Base-by-base conservation (phyloP, 1,139 yeast species). In the Meyerozyma carpophila region DNA sequence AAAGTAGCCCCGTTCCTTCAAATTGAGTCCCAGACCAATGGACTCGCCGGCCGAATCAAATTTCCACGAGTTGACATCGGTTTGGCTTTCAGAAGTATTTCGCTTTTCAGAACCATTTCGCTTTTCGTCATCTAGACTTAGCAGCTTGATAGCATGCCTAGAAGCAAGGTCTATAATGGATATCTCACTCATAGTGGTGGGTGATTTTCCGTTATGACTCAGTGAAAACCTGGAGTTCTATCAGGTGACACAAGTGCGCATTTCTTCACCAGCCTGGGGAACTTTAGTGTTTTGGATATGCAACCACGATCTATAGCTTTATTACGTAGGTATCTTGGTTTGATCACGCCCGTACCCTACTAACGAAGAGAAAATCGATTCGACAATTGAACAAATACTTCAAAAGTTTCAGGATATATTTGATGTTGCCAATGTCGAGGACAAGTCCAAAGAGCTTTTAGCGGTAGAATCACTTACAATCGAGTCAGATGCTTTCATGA, bases 381-480 rank as follows among this genome's bases (percentile, higher is more conserved):
- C 65, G 5, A 68, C 63, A 43, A 62, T 72, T 13, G 75, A 71
- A 44, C 77, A 70, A 51, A 58, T 72, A 8, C 65, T 73, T 28
- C 68, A 61, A 46, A 70, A 70, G 52, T 72, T 71, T 44, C 73
- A 69, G 50, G 75, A 71, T 44, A 66, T 71, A 31, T 71, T 73
- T 47, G 76, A 72, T 48, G 70, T 68, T 8, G 64, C 72, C 25
- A 60, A 68, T 36, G 66, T 69, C 16, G 65, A 65, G 43, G 76
- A 70, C 43, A 77, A 77, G 50, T 69, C 81, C 8, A 67, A 72
- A 40, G 82, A 77, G 47, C 62, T 76, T 2, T 63, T 77, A 28
- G 76, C 82, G 0, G 75, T 77, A 11, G 84, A 79, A 48, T 70
- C 80, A 27, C 58, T 79, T 18, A 79, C 80, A 8, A 75, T 79